Conservation (phyloP, 2,329 filamentous ascomycete genomes). For the Pseudogymnoascus sp. region DNA sequence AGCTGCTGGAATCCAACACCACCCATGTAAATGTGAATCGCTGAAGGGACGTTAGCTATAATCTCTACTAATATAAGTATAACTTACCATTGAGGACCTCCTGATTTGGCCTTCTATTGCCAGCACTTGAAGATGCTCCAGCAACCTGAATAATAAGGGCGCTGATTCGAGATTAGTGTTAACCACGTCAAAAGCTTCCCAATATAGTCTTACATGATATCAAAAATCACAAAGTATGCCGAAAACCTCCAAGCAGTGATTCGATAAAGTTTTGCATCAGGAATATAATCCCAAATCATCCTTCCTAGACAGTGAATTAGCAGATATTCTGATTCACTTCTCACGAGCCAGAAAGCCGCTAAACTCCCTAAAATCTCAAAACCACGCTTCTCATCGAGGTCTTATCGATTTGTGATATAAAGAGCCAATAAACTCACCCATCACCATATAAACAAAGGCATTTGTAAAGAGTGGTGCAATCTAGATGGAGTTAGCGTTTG, state of each 20-base stretch:
- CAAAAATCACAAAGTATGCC: constrained; percentile 23
- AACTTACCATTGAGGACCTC: constrained; percentile 15
- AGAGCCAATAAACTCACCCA: constrained; percentile 10
- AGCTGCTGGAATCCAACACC: constrained; percentile 45
- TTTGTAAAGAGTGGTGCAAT: constrained; percentile 24
- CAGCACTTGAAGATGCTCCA: constrained; percentile 29
- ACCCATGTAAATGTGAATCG: constrained; percentile 43
- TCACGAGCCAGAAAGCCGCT: neutral
- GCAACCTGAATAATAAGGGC: constrained; percentile 20
- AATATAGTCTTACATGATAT: constrained; percentile 22
- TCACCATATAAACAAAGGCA: constrained; percentile 25
- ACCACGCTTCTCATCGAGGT: neutral
- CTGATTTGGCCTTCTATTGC: constrained; percentile 26
- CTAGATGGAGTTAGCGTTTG: neutral
- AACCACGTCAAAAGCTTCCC: neutral
- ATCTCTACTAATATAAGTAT: constrained; percentile 17
- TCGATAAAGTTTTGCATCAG: constrained; percentile 16
- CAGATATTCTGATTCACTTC: neutral
- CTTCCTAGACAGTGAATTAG: constrained; percentile 10
- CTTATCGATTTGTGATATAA: neutral
- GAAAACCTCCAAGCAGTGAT: constrained; percentile 21
- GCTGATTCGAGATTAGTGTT: constrained; percentile 15
- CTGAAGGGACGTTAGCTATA: constrained; percentile 25
- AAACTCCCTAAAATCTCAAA: neutral
- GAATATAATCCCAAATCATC: constrained; percentile 24